Evolutionary conservation across 257 asterid genomes (phyloP).

Genomic region (Galeopsis tetrahit): DNA sequence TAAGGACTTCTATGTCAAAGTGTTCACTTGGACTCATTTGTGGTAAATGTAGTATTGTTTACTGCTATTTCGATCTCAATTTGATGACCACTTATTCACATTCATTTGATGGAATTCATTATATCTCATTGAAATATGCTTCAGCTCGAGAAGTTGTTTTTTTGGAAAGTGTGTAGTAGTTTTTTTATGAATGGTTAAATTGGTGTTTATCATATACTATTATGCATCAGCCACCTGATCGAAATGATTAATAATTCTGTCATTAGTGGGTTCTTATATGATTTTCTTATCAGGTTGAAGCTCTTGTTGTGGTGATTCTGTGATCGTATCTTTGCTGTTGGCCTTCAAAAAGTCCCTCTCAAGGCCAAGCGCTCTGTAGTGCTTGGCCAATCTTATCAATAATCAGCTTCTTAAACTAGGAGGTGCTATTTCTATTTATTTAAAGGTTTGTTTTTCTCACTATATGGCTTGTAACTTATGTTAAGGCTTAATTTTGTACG

Average conservation of each 20-base stretch:
- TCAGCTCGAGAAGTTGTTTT: neutral
- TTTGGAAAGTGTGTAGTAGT: neutral
- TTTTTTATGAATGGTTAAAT: neutral
- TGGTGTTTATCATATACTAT: neutral
- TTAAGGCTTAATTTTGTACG: neutral
- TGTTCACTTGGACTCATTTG: neutral
- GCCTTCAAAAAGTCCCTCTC: constrained; percentile 17
- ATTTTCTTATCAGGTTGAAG: constrained; percentile 32
- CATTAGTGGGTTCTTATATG: constrained; percentile 18
- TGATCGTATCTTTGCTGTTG: constrained; percentile 22
- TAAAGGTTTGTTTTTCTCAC: constrained; percentile 16
- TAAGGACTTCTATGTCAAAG: neutral
- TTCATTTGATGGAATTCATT: constrained; percentile 2
- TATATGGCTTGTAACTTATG: constrained; percentile 2
- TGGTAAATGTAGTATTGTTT: neutral
- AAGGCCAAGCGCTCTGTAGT: constrained; percentile 35
- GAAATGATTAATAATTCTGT: neutral
- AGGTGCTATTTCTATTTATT: constrained; percentile 30
- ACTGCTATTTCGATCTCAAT: constrained; percentile 8
- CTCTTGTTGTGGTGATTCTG: constrained; percentile 19
- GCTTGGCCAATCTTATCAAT: constrained; percentile 33
- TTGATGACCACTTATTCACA: neutral
- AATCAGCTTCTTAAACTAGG: constrained; percentile 22
- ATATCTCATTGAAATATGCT: neutral
- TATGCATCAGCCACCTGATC: neutral